A percentile compares a stretch with the other conserved stretches of the same genome.
Conservation (phyloP, 2,329 filamentous ascomycete genomes). For the Amauroascus niger region DNA sequence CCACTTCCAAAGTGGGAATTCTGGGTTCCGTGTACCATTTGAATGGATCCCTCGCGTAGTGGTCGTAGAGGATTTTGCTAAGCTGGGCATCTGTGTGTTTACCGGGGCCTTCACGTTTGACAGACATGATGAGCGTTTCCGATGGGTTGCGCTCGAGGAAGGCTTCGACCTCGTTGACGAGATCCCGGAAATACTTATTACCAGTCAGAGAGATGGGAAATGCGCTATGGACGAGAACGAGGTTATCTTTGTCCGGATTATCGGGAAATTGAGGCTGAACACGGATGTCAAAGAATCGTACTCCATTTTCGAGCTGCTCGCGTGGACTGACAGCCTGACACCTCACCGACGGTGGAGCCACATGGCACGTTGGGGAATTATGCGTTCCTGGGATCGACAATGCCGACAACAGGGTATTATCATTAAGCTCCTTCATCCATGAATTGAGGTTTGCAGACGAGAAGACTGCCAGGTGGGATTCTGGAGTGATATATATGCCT, state of each 20-base stretch:
- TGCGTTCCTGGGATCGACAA: conserved; percentile 92
- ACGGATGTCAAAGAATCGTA: conserved; percentile 89
- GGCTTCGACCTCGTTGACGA: conserved; percentile 59
- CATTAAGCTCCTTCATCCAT: conserved; percentile 73
- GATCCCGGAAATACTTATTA: conserved; percentile 63
- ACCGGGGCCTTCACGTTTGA: conserved; percentile 87
- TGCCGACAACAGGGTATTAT: conserved; percentile 63
- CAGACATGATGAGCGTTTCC: conserved; percentile 73
- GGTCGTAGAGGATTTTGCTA: conserved; percentile 58
- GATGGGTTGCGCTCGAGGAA: conserved; percentile 70
- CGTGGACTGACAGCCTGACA: conserved; percentile 74
- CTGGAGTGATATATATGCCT: conserved; percentile 52
- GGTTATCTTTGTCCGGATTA: conserved; percentile 51
- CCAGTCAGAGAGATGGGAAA: conserved; percentile 83
- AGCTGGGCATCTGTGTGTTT: conserved; percentile 70
- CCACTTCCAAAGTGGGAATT: conserved; percentile 69
- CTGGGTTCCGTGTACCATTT: conserved; percentile 71
- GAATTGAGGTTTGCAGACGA: conserved; percentile 58
- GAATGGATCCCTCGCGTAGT: conserved; percentile 49
- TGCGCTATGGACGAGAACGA: conserved; percentile 77
- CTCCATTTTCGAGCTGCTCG: conserved; percentile 76
- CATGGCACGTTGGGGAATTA: conserved; percentile 79
- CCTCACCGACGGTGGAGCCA: conserved; percentile 80
- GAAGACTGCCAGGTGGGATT: conserved; percentile 52
- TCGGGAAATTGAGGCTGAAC: conserved; percentile 56